Conservation (phyloP, 495 filamentous ascomycete genomes). For the Penicillium canescens region DNA sequence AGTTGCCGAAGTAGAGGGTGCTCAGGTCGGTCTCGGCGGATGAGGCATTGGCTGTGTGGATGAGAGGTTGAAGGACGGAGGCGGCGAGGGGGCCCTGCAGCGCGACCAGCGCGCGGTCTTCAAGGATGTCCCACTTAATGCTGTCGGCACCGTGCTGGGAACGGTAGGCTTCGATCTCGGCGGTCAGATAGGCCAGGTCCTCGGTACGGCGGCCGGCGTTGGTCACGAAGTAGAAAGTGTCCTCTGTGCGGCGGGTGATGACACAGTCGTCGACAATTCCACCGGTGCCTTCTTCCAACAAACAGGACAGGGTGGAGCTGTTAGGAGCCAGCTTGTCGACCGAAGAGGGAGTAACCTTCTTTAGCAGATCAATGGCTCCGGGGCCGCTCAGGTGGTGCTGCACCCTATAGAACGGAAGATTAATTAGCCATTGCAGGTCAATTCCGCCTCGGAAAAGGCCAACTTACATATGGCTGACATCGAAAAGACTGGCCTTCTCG, state of each 20-base stretch:
- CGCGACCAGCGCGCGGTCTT: conserved; percentile 70
- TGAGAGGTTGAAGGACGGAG: conserved; percentile 60
- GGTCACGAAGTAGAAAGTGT: conserved; percentile 87
- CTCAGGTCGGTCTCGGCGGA: conserved; percentile 55
- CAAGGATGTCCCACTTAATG: conserved; percentile 70
- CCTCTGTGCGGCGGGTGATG: conserved; percentile 69
- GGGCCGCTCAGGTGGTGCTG: conserved; percentile 75
- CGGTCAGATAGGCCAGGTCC: conserved; percentile 71
- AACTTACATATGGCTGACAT: conserved; percentile 63
- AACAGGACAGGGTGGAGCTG: conserved; percentile 74
- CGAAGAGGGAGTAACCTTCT: conserved; percentile 75
- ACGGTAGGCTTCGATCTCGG: conserved; percentile 60
- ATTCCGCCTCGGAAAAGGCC: neutral
- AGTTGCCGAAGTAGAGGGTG: conserved; percentile 79
- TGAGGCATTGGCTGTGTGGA: conserved; percentile 38
- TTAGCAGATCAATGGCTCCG: conserved; percentile 73
- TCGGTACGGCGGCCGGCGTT: conserved; percentile 93
- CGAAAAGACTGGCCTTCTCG: conserved; percentile 84
- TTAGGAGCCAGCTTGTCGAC: conserved; percentile 56
- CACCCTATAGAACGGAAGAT: conserved; percentile 46
- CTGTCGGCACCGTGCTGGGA: conserved; percentile 44
- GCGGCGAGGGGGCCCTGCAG: conserved; percentile 82
- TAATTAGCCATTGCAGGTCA: conserved; percentile 9
- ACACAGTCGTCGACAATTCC: conserved; percentile 94
- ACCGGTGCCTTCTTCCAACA: conserved; percentile 76